These are phyloP conservation scores for Solanum appendiculatum DNA, from an alignment of 257 asterid genomes.

Conservation along the genomic window DNA sequence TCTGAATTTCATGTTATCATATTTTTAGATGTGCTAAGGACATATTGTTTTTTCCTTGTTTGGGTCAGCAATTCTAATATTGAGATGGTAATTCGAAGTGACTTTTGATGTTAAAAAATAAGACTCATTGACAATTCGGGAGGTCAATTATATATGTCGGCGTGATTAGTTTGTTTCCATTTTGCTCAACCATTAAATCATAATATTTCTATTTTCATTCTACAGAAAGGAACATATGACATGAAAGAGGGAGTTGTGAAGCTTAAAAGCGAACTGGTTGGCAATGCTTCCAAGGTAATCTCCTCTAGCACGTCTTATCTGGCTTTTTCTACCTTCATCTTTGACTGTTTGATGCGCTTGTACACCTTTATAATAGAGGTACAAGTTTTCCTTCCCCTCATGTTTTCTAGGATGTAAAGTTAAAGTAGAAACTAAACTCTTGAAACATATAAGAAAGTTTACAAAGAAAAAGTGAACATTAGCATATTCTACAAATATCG, in stretches of 20 bases:
- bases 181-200: not conserved
- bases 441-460: not conserved
- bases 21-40: not conserved
- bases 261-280: constrained; percentile 43
- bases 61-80: not conserved
- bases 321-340: not conserved
- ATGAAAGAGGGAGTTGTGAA: constrained; percentile 30
- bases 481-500: not conserved
- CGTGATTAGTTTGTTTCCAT: not conserved
- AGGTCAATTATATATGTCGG: not conserved
- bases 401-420: not conserved
- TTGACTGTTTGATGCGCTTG: not conserved
- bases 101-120: not conserved
- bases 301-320: not conserved
- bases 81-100: not conserved
- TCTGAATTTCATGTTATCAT: not conserved
- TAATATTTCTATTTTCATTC: not conserved
- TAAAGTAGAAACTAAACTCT: not conserved
- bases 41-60: not conserved
- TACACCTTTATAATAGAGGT: not conserved
- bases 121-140: not conserved
- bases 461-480: not conserved
- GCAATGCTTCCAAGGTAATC: constrained; percentile 71
- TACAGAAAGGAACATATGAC: constrained; percentile 50
- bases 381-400: not conserved